Evolutionary conservation across 352 stramenopile genomes (phyloP).

Genomic region (Globisporangium spinosum): DNA sequence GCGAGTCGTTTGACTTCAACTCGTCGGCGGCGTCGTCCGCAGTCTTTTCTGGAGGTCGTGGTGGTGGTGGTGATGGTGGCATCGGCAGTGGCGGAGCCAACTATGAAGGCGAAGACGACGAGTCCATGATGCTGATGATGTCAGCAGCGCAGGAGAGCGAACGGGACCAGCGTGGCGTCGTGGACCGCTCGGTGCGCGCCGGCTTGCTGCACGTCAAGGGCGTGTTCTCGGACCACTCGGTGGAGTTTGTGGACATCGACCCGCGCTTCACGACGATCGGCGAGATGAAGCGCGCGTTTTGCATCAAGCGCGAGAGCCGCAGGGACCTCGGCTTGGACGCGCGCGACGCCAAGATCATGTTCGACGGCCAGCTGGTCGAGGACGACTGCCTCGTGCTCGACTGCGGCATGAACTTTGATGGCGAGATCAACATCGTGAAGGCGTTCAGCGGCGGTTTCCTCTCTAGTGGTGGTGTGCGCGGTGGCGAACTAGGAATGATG

Average conservation of each 20-base stretch:
- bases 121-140: slow-evolving; percentile 12
- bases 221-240: slow-evolving; percentile 77
- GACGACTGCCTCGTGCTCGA: slow-evolving; percentile 82
- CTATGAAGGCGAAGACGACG: slow-evolving; percentile 19
- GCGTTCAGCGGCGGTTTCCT: slow-evolving; percentile 18
- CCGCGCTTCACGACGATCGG: slow-evolving; percentile 62
- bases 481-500: not conserved
- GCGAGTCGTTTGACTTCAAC: slow-evolving; percentile 37
- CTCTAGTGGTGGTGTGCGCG: not conserved
- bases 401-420: slow-evolving; percentile 71
- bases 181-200: slow-evolving; percentile 46
- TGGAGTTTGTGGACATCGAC: slow-evolving; percentile 79
- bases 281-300: slow-evolving; percentile 66
- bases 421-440: slow-evolving; percentile 65
- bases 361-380: slow-evolving; percentile 68
- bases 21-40: slow-evolving; percentile 15
- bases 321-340: slow-evolving; percentile 44
- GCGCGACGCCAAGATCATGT: slow-evolving; percentile 61
- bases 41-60: slow-evolving; percentile 5
- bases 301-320: slow-evolving; percentile 41
- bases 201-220: slow-evolving; percentile 77
- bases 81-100: not conserved
- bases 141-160: not conserved
- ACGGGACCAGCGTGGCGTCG: slow-evolving; percentile 21
- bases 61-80: not conserved